These are phyloP conservation scores for Blastobotrys persicus DNA, from an alignment of 1,139 yeast genomes.

Conservation along the genomic window DNA sequence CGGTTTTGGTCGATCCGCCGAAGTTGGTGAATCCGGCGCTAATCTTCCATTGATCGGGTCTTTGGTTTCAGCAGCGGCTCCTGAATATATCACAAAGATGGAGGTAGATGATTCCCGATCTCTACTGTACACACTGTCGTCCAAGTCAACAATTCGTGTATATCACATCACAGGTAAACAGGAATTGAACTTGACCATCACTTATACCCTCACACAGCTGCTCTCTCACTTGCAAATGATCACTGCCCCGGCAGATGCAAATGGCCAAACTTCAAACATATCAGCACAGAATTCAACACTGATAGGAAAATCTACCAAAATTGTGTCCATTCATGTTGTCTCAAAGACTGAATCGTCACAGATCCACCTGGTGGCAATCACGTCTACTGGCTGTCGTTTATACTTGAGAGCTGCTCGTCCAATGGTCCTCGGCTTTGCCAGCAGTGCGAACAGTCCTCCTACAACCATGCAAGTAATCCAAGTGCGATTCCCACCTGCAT, in stretches of 20 bases:
- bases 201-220: constrained; percentile 35
- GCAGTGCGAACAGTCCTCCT: constrained; percentile 28
- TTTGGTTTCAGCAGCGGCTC: constrained; percentile 29
- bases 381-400: constrained; percentile 80
- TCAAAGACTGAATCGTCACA: constrained; percentile 61
- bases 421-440: constrained; percentile 19
- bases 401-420: constrained; percentile 42
- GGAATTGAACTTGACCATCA: constrained; percentile 39
- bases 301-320: constrained; percentile 40
- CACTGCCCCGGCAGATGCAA: constrained; percentile 26
- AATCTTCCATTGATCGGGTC: constrained; percentile 26
- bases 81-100: constrained; percentile 63
- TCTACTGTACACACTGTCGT: constrained; percentile 76
- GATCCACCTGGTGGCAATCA: constrained; percentile 78
- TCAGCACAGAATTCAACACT: constrained; percentile 9
- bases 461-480: constrained; percentile 39
- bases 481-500: constrained; percentile 38
- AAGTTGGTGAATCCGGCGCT: constrained; percentile 13
- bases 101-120: constrained; percentile 75
- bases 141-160: constrained; percentile 77
- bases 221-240: constrained; percentile 38
- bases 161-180: constrained; percentile 52
- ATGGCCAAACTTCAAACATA: constrained; percentile 20
- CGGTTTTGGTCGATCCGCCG: constrained; percentile 16
- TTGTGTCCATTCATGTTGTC: constrained; percentile 63